Conservation (phyloP, 2,329 filamentous ascomycete species). For the Pseudogymnoascus pannorum region DNA sequence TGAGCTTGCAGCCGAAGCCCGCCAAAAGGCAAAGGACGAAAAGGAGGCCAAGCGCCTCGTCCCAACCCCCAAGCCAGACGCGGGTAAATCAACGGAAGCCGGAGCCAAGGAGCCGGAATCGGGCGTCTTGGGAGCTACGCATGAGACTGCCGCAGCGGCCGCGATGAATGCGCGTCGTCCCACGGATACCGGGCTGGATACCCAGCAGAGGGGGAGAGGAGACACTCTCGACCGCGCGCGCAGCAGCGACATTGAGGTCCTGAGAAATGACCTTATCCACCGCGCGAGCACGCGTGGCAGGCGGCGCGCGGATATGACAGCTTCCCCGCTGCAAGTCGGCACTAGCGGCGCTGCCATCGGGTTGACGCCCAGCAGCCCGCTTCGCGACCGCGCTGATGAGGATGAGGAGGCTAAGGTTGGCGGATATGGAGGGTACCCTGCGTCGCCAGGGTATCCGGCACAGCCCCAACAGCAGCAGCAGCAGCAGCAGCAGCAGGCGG, state of each 20-base stretch:
- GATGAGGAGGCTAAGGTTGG: background rate
- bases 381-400: background rate
- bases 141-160: conserved; percentile 36
- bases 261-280: conserved; percentile 23
- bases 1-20: conserved; percentile 55
- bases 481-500: background rate
- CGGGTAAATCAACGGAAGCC: background rate
- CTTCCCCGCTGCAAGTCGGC: conserved; percentile 16
- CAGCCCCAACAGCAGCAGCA: background rate
- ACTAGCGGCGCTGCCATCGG: background rate
- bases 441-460: background rate
- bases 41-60: conserved; percentile 62
- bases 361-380: background rate
- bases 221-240: conserved; percentile 14
- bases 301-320: conserved; percentile 10
- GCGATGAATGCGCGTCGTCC: conserved; percentile 25
- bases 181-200: conserved; percentile 22
- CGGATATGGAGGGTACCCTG: background rate
- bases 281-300: conserved; percentile 24
- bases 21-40: conserved; percentile 49
- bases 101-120: conserved; percentile 15
- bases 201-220: conserved; percentile 12
- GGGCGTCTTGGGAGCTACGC: conserved; percentile 20
- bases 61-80: conserved; percentile 32
- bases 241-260: conserved; percentile 19